Percentiles rank a stretch among this genome's conserved stretches.
These are phyloP conservation scores for Penicillium corylophilum DNA, from an alignment of 2,329 filamentous ascomycete species.

Conservation along the genomic window DNA sequence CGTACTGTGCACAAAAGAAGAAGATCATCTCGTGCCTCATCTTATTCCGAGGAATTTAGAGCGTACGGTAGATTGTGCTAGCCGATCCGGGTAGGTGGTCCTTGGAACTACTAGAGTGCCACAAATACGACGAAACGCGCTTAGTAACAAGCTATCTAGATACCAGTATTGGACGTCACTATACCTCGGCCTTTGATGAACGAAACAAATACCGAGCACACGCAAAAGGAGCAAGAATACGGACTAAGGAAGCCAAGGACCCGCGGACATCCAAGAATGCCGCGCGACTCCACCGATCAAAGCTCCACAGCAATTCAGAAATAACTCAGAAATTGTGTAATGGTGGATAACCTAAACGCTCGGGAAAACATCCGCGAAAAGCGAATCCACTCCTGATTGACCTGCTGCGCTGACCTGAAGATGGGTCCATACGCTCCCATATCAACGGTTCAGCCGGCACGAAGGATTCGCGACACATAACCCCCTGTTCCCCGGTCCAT, in stretches of 20 bases:
- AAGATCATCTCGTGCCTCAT: neutral
- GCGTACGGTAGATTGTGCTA: conserved; percentile 1
- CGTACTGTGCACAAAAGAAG: neutral
- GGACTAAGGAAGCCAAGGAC: conserved; percentile 2
- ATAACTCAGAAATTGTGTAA: conserved; percentile 6
- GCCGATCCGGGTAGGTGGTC: neutral
- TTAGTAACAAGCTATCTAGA: neutral
- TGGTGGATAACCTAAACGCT: conserved; percentile 5
- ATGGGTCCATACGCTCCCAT: conserved; percentile 13
- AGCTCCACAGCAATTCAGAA: conserved; percentile 11
- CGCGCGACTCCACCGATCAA: neutral
- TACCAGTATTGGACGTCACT: neutral
- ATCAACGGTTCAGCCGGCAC: conserved; percentile 15
- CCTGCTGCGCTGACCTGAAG: neutral
- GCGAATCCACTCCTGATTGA: neutral
- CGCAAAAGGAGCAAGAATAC: neutral
- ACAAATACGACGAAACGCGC: neutral
- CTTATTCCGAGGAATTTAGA: neutral
- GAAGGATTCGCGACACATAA: conserved; percentile 8
- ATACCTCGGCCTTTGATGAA: neutral
- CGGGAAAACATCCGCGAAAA: conserved; percentile 12
- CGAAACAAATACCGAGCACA: neutral
- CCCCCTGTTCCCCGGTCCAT: conserved; percentile 10
- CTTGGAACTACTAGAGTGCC: neutral
- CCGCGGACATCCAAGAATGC: neutral